Conservation (phyloP, 257 asterid species). For the Verbena officinalis region DNA sequence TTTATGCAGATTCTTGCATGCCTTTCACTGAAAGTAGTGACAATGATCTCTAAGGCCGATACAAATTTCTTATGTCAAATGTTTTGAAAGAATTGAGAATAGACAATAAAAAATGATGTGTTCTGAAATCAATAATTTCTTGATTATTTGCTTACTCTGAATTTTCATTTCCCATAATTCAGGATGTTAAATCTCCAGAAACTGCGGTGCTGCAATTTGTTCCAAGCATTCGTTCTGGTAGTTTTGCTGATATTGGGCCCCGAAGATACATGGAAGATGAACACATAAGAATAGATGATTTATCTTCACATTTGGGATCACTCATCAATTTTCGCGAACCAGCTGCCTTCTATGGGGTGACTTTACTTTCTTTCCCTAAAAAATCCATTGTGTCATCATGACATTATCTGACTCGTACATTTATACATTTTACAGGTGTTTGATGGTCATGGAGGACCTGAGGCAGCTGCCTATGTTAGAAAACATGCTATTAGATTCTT, state of each 20-base stretch:
- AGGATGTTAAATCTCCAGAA: slow-evolving; percentile 60
- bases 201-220: slow-evolving; percentile 36
- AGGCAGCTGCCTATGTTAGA: slow-evolving; percentile 77
- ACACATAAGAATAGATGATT: slow-evolving; percentile 78
- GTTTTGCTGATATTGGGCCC: slow-evolving; percentile 78
- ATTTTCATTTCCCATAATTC: background rate
- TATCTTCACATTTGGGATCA: slow-evolving; percentile 61
- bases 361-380: background rate
- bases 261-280: slow-evolving; percentile 86
- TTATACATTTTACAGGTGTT: slow-evolving; percentile 44
- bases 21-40: background rate
- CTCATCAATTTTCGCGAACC: slow-evolving; percentile 61
- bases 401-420: slow-evolving; percentile 16
- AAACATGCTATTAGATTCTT: slow-evolving; percentile 59
- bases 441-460: slow-evolving; percentile 94
- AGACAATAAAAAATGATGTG: no score
- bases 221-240: slow-evolving; percentile 74
- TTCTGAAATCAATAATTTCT: no score
- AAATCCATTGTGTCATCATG: background rate
- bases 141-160: no score
- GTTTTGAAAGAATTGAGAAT: no score
- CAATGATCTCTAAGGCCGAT: no score
- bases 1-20: slow-evolving; percentile 22
- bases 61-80: no score
- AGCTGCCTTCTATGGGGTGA: slow-evolving; percentile 78